Evolutionary conservation across 352 stramenopile genomes (phyloP), one percentile per base, ranked within the genome.

Genomic region (Phytophthora fragariaefolia): DNA sequence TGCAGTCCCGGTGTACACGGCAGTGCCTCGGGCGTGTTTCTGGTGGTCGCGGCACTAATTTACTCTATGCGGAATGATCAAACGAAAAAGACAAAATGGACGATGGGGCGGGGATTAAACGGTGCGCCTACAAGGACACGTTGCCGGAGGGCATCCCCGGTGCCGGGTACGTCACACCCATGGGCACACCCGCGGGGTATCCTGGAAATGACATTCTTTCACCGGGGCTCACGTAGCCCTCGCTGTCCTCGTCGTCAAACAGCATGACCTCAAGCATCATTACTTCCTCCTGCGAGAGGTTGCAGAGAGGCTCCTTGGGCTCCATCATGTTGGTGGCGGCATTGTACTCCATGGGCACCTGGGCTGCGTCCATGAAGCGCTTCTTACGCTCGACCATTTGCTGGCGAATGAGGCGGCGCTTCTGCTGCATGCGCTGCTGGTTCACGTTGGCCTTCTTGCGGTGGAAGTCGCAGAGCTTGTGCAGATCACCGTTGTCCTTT

Each of bases 401-500:
- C 57, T 82, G 74, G 22, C 70, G 65, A 51, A 75, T 73, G 53
- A 80, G 71, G 1, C 79, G 76, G 18, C 73, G 77, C 59, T 83
- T 80, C 49, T 81, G 69, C 40, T 93, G 81, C 56, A 90, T 79
- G 6, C 85, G 85, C n/a, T 86, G 79, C 68, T 93, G 85, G 57
- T 87, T 87, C 55, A 87, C 75, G 61, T 93, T 93, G 63, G 85
- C 85, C 23, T 82, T 83, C 50, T 76, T 76, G 26, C 85, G 83
- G 57, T 93, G 85, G 32, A 80, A 81, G 34, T 91, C 81, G 65
- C 85, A 94, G 46, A 94, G 80, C 45, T 84, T 89, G 67, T 94
- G 85, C 24, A 91, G 56, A 23, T 87, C 77, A 0, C 85, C 85
- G 58, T 91, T 86, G 58, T 88, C 77, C 59, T 94, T 94, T 20